phyloP scores from a whole-genome alignment of 2,329 filamentous ascomycete genomes.

The Trichophyton mentagrophytes region DNA sequence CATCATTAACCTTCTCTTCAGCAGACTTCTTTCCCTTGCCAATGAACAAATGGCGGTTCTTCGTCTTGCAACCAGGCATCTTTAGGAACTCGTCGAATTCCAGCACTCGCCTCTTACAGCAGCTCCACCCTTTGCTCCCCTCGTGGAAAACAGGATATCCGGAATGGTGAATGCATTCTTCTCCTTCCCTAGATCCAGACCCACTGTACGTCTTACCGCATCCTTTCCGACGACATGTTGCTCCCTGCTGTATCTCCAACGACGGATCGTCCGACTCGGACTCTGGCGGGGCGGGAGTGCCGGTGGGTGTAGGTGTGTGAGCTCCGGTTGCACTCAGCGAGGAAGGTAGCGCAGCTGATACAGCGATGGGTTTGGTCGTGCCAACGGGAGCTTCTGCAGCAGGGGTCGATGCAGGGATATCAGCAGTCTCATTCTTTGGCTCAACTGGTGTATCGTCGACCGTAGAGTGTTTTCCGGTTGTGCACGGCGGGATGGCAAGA shows the following conservation, averaged over 20 bases:
- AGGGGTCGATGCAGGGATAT: background rate
- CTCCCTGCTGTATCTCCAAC: slow-evolving; percentile 58
- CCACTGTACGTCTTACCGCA: slow-evolving; percentile 56
- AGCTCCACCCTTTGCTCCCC: slow-evolving; percentile 93
- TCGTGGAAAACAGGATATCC: slow-evolving; percentile 91
- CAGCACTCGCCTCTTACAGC: slow-evolving; percentile 86
- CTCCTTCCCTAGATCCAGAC: slow-evolving; percentile 48
- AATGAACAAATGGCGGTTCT: slow-evolving; percentile 71
- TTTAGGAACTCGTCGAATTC: slow-evolving; percentile 98
- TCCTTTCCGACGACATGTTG: slow-evolving; percentile 62
- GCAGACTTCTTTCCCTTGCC: slow-evolving; percentile 52
- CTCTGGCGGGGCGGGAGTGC: slow-evolving; percentile 49
- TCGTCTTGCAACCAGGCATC: slow-evolving; percentile 79
- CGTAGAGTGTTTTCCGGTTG: slow-evolving; percentile 80
- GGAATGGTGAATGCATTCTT: slow-evolving; percentile 79
- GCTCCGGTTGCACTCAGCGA: slow-evolving; percentile 22
- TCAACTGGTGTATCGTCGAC: slow-evolving; percentile 56
- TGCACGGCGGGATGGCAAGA: slow-evolving; percentile 82
- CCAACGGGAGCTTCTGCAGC: slow-evolving; percentile 13
- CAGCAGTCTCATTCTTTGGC: slow-evolving; percentile 24
- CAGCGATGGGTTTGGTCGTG: slow-evolving; percentile 15
- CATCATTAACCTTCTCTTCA: slow-evolving; percentile 66
- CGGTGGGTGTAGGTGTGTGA: slow-evolving; percentile 24
- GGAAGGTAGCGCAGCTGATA: slow-evolving; percentile 18
- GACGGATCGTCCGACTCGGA: slow-evolving; percentile 77